A percentile compares a stretch with the other conserved stretches of the same genome.
Conservation (phyloP, 163 green algal species). For the Chloromonas sp. region DNA sequence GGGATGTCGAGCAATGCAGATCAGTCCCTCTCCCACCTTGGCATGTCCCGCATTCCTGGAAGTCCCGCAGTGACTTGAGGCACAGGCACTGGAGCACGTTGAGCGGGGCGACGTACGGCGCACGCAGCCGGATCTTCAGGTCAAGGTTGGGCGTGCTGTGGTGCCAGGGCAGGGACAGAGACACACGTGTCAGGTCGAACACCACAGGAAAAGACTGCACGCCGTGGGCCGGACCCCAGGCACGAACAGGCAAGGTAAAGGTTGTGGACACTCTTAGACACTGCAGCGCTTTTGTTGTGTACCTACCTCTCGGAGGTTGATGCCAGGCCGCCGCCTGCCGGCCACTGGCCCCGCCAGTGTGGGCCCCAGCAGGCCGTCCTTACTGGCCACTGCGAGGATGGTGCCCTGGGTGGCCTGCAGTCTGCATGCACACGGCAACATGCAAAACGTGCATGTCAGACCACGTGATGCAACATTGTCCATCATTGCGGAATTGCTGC, state of each 20-base stretch:
- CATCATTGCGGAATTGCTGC: too few relatives aligned
- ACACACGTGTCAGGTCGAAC: too few relatives aligned
- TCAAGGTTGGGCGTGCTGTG: conserved; percentile 49
- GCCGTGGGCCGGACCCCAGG: too few relatives aligned
- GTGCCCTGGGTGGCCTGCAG: conserved; percentile 13
- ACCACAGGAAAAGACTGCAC: too few relatives aligned
- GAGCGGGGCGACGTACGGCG: conserved; percentile 82
- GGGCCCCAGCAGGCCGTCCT: conserved; percentile 33
- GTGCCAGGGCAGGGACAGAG: neutral
- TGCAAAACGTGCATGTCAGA: too few relatives aligned
- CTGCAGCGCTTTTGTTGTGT: neutral
- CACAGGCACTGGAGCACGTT: conserved; percentile 80
- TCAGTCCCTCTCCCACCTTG: too few relatives aligned
- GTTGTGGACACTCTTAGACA: too few relatives aligned
- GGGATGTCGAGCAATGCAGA: too few relatives aligned
- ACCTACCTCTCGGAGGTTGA: neutral
- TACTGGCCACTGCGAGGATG: conserved; percentile 23
- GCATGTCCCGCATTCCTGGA: neutral
- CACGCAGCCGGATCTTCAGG: conserved; percentile 76
- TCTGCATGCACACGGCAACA: neutral
- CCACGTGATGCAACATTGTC: too few relatives aligned
- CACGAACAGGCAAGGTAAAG: too few relatives aligned
- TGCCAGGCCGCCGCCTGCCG: neutral
- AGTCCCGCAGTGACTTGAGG: conserved; percentile 26
- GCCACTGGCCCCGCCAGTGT: neutral